These are phyloP conservation scores for Scheffersomyces quercinus DNA, from an alignment of 1,139 yeast genomes.

Conservation along the genomic window DNA sequence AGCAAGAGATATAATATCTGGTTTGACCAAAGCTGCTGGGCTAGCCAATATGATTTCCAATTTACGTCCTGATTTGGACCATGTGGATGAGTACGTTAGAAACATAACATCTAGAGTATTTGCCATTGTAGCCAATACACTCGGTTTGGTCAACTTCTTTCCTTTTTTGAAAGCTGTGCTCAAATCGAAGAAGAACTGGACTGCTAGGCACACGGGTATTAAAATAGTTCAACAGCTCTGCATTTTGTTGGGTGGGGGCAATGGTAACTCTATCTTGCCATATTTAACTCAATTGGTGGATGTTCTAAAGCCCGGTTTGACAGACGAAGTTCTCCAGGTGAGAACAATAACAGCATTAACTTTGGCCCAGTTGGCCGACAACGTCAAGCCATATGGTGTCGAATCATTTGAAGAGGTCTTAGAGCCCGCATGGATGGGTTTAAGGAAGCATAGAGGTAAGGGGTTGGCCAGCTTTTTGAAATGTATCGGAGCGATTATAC, in stretches of 20 bases:
- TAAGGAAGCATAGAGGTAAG: constrained; percentile 75
- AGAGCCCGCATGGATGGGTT: constrained; percentile 82
- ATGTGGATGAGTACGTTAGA: constrained; percentile 79
- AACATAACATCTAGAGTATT: constrained; percentile 76
- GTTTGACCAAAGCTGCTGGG: constrained; percentile 80
- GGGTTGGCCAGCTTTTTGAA: constrained; percentile 73
- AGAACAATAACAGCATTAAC: constrained; percentile 72
- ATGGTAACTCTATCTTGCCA: constrained; percentile 60
- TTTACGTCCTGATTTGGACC: constrained; percentile 80
- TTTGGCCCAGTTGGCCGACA: constrained; percentile 75
- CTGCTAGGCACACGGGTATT: constrained; percentile 85
- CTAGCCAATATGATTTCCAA: constrained; percentile 73
- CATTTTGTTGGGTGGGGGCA: constrained; percentile 65
- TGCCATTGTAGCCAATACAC: constrained; percentile 81
- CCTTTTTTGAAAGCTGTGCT: constrained; percentile 87
- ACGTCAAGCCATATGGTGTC: constrained; percentile 87
- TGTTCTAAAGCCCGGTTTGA: constrained; percentile 60
- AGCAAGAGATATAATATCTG: constrained; percentile 78
- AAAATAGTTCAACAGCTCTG: constrained; percentile 79
- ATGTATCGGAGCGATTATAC: constrained; percentile 79
- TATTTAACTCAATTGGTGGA: constrained; percentile 65
- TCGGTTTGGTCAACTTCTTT: constrained; percentile 69
- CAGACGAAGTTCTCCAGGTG: constrained; percentile 71
- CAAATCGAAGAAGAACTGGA: constrained; percentile 76
- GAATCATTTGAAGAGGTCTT: constrained; percentile 76